Conservation (phyloP, 345 rosid genomes). For the Excoecaria cochinchinensis region DNA sequence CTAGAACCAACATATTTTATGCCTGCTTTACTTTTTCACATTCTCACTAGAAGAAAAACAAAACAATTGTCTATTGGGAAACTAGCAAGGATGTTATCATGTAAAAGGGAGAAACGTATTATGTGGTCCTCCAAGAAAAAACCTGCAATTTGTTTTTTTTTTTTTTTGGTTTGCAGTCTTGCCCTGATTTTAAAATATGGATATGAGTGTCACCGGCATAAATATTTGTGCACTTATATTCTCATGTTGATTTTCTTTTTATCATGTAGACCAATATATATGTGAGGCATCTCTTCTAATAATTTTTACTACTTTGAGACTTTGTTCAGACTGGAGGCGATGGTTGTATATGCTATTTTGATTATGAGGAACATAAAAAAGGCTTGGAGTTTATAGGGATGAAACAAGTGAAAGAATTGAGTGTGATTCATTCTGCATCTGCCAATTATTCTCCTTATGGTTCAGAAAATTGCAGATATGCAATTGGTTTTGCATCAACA, state of each 20-base stretch:
- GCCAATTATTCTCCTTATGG: slow-evolving; percentile 34
- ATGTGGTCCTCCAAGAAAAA: neutral
- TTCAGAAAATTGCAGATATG: slow-evolving; percentile 55
- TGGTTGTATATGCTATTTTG: slow-evolving; percentile 92
- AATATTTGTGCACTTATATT: neutral
- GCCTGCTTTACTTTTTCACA: slow-evolving; percentile 1
- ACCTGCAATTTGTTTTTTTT: neutral
- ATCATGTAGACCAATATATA: neutral
- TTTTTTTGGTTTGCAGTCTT: neutral
- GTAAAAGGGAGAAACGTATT: neutral
- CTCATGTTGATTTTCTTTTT: neutral
- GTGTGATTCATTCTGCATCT: slow-evolving; percentile 65
- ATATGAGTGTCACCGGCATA: neutral
- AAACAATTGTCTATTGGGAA: neutral
- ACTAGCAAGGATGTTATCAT: slow-evolving; percentile 1
- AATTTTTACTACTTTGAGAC: slow-evolving; percentile 19
- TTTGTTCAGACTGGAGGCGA: slow-evolving; percentile 84
- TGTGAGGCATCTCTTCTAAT: slow-evolving; percentile 14
- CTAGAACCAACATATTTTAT: slow-evolving; percentile 12
- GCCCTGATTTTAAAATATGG: neutral
- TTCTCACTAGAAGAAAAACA: slow-evolving; percentile 8
- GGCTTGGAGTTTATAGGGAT: slow-evolving; percentile 77
- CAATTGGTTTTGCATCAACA: slow-evolving; percentile 85
- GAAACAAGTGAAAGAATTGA: slow-evolving; percentile 90
- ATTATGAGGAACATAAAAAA: slow-evolving; percentile 55